A percentile compares a stretch with the other conserved stretches of the same genome.
Evolutionary conservation across 228 moss, liverwort and hornwort species (phyloP).

Genomic region (Sphagnum fallax): DNA sequence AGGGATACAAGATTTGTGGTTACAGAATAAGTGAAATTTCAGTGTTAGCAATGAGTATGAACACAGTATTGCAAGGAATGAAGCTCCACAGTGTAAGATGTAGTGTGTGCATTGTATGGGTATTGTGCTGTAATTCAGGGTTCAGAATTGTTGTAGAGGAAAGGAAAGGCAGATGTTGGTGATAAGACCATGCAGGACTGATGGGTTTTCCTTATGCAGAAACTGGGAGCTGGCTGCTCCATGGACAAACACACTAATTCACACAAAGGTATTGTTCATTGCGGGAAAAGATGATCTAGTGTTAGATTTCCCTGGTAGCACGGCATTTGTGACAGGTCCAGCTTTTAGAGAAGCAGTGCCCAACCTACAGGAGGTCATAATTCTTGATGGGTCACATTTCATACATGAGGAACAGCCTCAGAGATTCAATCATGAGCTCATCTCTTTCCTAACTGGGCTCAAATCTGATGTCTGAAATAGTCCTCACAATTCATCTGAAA

Average conservation of each 20-base stretch:
- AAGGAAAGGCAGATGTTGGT: no score
- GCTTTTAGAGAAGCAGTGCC: neutral
- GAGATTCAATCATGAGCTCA: slow-evolving; percentile 1
- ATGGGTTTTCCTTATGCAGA: neutral
- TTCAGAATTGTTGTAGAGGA: no score
- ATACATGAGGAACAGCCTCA: slow-evolving; percentile 7
- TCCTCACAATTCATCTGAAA: no score
- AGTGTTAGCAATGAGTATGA: no score
- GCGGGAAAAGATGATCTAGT: slow-evolving; percentile 1
- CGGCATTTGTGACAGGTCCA: neutral
- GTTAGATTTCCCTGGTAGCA: slow-evolving; percentile 1
- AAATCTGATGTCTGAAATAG: no score
- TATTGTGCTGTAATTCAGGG: no score
- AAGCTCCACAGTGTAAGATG: no score
- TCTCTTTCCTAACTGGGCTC: neutral
- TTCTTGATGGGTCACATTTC: slow-evolving; percentile 6
- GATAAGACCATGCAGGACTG: no score
- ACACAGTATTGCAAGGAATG: no score
- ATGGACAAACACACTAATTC: slow-evolving; percentile 6
- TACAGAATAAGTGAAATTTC: no score
- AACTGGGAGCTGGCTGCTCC: slow-evolving; percentile 14
- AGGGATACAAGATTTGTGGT: no score
- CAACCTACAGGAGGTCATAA: slow-evolving; percentile 2
- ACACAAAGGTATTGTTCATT: slow-evolving; percentile 1
- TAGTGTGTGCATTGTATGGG: no score